These are phyloP conservation scores for Rutstroemia sp. DNA, from an alignment of 2,329 filamentous ascomycete genomes.

Conservation along the genomic window DNA sequence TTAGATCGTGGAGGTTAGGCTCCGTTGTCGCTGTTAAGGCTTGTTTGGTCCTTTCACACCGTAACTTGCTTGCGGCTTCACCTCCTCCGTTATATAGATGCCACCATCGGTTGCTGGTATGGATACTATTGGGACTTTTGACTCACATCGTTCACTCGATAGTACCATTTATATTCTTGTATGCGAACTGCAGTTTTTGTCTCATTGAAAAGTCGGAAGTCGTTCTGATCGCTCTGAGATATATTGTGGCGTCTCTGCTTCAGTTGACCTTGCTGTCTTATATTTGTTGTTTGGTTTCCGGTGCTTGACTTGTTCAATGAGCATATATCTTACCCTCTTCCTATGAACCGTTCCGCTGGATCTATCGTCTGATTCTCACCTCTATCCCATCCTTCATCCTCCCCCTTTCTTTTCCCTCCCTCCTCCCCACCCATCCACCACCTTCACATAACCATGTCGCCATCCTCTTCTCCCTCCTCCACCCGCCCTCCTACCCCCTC, in stretches of 20 bases:
- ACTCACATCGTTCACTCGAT: too few species aligned
- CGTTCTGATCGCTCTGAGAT: neutral
- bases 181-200: neutral
- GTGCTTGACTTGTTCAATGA: neutral
- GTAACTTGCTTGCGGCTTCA: neutral
- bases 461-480: slow-evolving; percentile 16
- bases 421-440: neutral
- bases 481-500: too few species aligned
- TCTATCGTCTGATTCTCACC: neutral
- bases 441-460: too few species aligned
- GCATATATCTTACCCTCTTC: neutral
- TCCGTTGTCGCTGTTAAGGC: neutral
- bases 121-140: too few species aligned
- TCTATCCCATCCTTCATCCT: neutral
- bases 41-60: neutral
- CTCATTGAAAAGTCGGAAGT: neutral
- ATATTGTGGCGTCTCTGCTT: neutral
- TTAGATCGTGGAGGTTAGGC: neutral
- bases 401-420: neutral
- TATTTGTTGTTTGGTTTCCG: neutral
- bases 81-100: neutral
- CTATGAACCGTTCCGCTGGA: neutral
- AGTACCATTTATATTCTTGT: neutral
- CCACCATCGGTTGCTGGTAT: neutral
- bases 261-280: neutral